Conservation (phyloP, 2,329 filamentous ascomycete genomes). For the Davidsoniella neocaledoniae region DNA sequence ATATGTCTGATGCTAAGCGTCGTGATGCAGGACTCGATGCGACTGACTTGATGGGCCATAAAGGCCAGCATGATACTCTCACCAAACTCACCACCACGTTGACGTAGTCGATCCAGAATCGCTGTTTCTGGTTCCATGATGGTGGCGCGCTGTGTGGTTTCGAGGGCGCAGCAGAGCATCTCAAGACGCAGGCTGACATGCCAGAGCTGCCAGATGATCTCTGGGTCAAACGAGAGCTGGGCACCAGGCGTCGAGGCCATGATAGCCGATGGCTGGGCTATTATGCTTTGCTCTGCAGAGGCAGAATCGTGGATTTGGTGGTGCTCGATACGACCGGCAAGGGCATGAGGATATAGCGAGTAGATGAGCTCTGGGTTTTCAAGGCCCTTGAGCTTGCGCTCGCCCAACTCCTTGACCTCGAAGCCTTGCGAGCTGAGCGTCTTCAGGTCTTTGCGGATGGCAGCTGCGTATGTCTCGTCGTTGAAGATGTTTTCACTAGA, state of each 20-base stretch:
- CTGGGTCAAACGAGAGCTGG: conserved; percentile 60
- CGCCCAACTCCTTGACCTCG: conserved; percentile 89
- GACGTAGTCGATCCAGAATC: conserved; percentile 52
- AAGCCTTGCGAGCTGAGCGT: conserved; percentile 84
- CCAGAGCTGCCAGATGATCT: conserved; percentile 81
- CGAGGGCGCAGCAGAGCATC: conserved; percentile 81
- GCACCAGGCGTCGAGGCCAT: conserved; percentile 32
- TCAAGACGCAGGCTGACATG: conserved; percentile 75
- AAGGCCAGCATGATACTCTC: conserved; percentile 80
- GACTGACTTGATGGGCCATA: conserved; percentile 84
- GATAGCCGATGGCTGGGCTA: conserved; percentile 35
- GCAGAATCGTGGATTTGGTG: conserved; percentile 28
- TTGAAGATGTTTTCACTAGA: conserved; percentile 43
- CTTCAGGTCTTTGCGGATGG: conserved; percentile 75
- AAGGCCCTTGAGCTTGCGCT: conserved; percentile 87
- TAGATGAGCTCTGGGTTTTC: conserved; percentile 96
- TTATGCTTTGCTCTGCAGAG: neutral
- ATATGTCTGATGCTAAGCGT: conserved; percentile 67
- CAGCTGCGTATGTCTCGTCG: conserved; percentile 55
- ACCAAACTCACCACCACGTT: conserved; percentile 65
- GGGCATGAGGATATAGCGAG: conserved; percentile 79
- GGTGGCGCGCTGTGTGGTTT: conserved; percentile 28
- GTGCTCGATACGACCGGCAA: conserved; percentile 62
- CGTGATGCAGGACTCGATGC: conserved; percentile 68
- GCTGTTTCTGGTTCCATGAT: conserved; percentile 62